These are phyloP conservation scores for Plectosphaerella plurivora DNA, from an alignment of 2,329 filamentous ascomycete genomes.

Conservation along the genomic window DNA sequence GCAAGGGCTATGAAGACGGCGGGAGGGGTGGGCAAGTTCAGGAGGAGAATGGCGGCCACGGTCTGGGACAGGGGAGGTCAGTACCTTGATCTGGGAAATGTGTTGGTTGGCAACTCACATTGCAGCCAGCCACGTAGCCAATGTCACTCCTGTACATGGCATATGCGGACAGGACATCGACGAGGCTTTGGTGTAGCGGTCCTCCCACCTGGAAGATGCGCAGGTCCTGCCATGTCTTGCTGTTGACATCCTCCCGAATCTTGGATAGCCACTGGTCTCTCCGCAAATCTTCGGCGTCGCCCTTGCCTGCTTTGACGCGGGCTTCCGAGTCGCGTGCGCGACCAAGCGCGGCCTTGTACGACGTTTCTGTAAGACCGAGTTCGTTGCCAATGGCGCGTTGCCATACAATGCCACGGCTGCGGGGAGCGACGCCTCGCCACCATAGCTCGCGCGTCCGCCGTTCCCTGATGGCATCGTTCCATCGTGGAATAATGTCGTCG, in stretches of 20 bases:
- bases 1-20: conserved; percentile 67
- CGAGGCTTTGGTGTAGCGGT: conserved; percentile 62
- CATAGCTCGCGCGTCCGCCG: conserved; percentile 70
- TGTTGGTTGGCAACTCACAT: conserved; percentile 46
- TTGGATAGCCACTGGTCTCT: conserved; percentile 57
- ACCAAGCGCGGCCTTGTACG: conserved; percentile 66
- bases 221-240: conserved; percentile 65
- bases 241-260: conserved; percentile 60
- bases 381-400: conserved; percentile 68
- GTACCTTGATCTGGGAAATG: not conserved
- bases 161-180: conserved; percentile 74
- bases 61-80: conserved; percentile 39
- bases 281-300: conserved; percentile 47
- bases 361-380: conserved; percentile 60
- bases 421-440: conserved; percentile 75
- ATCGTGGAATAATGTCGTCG: conserved; percentile 69
- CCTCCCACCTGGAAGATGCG: conserved; percentile 65
- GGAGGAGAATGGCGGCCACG: conserved; percentile 67
- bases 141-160: conserved; percentile 79
- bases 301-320: conserved; percentile 46
- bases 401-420: conserved; percentile 68
- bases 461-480: conserved; percentile 66
- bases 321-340: conserved; percentile 61
- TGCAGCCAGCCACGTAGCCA: conserved; percentile 70
- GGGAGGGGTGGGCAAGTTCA: conserved; percentile 62